A percentile compares a stretch with the other conserved stretches of the same genome.
Evolutionary conservation across 177 flowering plant genomes (phyloP).

Genomic region (Tripterygium wilfordii): DNA sequence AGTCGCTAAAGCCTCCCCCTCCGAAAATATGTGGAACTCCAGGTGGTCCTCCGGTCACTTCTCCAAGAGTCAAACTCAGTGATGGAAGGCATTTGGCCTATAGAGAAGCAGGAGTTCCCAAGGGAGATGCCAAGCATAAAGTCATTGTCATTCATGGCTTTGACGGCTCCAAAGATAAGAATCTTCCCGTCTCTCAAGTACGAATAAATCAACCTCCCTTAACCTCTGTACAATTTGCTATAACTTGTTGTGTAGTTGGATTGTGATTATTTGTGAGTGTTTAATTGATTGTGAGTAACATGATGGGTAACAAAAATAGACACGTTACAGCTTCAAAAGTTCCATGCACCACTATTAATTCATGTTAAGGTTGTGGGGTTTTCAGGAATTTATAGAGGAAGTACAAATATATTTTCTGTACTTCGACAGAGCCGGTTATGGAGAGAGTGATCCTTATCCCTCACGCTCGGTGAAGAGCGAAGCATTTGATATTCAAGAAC

Average conservation of each 20-base stretch:
- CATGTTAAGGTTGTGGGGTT: background rate
- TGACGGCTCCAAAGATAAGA: slow-evolving; percentile 49
- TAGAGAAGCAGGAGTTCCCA: slow-evolving; percentile 55
- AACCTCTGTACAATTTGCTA: no score
- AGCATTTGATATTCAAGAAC: slow-evolving; percentile 68
- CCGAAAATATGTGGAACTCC: slow-evolving; percentile 62
- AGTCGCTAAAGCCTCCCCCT: slow-evolving; percentile 50
- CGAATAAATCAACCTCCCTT: no score
- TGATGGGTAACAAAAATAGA: no score
- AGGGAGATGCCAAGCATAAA: slow-evolving; percentile 57
- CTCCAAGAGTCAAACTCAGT: slow-evolving; percentile 57
- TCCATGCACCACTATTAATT: no score
- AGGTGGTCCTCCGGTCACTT: slow-evolving; percentile 58
- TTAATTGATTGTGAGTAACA: no score
- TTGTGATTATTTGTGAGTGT: no score
- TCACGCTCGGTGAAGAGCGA: slow-evolving; percentile 57
- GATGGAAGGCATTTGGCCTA: slow-evolving; percentile 85
- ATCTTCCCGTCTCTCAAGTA: no score
- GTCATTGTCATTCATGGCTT: slow-evolving; percentile 61
- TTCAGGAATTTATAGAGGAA: slow-evolving; percentile 58
- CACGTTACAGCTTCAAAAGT: no score
- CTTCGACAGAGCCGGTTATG: slow-evolving; percentile 80
- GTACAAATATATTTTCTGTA: slow-evolving; percentile 44
- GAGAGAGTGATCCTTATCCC: slow-evolving; percentile 78
- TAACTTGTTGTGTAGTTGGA: no score